Conservation (phyloP, 139 green algal species). For the Chlamydomonas sp. region DNA sequence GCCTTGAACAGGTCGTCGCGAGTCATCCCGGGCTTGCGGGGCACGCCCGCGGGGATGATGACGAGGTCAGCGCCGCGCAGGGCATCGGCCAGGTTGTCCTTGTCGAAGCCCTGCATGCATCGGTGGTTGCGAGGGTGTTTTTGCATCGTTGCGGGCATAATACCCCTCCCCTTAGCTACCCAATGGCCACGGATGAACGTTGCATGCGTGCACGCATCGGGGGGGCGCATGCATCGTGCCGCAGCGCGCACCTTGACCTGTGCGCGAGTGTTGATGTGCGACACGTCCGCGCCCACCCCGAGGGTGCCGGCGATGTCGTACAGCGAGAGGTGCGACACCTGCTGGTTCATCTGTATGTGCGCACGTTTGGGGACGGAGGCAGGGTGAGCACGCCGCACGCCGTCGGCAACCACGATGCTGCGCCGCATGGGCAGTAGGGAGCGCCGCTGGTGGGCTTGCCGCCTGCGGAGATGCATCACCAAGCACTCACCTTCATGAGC, state of each 20-base stretch:
- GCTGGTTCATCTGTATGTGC: conserved; percentile 44
- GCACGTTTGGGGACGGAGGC: background rate
- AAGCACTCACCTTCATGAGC: conserved; percentile 94
- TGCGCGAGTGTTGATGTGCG: conserved; percentile 92
- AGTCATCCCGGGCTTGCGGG: conserved; percentile 98
- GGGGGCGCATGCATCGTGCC: too few species aligned
- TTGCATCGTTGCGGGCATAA: too few species aligned
- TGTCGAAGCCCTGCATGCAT: conserved; percentile 45
- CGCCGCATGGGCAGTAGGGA: background rate
- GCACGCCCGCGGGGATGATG: conserved; percentile 94
- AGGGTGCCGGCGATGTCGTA: conserved; percentile 60
- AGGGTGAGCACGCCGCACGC: background rate
- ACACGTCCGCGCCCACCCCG: conserved; percentile 89
- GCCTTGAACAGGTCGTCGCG: conserved; percentile 98
- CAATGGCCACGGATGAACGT: too few species aligned
- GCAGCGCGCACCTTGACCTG: conserved; percentile 55
- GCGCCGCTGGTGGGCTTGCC: background rate
- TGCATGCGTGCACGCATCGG: too few species aligned
- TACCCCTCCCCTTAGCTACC: too few species aligned
- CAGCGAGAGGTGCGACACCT: conserved; percentile 39
- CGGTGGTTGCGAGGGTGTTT: too few species aligned
- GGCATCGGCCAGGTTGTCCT: conserved; percentile 57
- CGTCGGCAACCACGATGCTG: background rate
- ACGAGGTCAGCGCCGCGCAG: conserved; percentile 66
- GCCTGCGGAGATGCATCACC: too few species aligned